Evolutionary conservation across 768 basidiomycete species (phyloP).

Genomic region (Serendipita sp.): DNA sequence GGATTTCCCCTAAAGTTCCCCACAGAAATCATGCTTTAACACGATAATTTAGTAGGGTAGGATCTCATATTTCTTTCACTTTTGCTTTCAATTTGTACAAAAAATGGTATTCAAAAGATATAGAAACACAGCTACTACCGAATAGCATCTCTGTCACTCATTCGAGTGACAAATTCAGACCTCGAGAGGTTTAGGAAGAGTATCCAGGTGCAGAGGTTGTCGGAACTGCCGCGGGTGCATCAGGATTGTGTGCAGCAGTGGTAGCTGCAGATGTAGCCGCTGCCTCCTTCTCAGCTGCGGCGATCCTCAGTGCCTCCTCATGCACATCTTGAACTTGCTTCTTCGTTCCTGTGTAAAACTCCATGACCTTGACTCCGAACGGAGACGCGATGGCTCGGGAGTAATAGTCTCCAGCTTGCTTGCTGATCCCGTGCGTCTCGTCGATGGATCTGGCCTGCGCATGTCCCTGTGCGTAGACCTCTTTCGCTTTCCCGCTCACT

Average conservation of each 20-base stretch:
- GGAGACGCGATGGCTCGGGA: constrained; percentile 55
- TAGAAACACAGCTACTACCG: too few relatives aligned
- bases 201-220: not conserved
- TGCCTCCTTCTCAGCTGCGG: constrained; percentile 35
- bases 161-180: too few relatives aligned
- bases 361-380: constrained; percentile 50
- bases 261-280: constrained; percentile 1
- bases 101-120: too few relatives aligned
- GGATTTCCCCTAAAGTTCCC: not conserved
- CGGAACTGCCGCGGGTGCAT: not conserved
- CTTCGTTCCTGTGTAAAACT: constrained; percentile 74
- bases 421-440: constrained; percentile 61
- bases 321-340: constrained; percentile 88
- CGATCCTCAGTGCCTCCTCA: constrained; percentile 78
- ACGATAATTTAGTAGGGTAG: too few relatives aligned
- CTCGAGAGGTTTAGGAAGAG: not conserved
- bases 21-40: too few relatives aligned
- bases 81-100: too few relatives aligned
- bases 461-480: constrained; percentile 43
- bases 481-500: constrained; percentile 53
- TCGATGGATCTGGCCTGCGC: constrained; percentile 61
- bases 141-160: too few relatives aligned
- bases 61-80: too few relatives aligned
- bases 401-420: constrained; percentile 65
- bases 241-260: not conserved